Evolutionary conservation across 257 asterid genomes (phyloP).

Genomic region (Gardenia jasminoides): DNA sequence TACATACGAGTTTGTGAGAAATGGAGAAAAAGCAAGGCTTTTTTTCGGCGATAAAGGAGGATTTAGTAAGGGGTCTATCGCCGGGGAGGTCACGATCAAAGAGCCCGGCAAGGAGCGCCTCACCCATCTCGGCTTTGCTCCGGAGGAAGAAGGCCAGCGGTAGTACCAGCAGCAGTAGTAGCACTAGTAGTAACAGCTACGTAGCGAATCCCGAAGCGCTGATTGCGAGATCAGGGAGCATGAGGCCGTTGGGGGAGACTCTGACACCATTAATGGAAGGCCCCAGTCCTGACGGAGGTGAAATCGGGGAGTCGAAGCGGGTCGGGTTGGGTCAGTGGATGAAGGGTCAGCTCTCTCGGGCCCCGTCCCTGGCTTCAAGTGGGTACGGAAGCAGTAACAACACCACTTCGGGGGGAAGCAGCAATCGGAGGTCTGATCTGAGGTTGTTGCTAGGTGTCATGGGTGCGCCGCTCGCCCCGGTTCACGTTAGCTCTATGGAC

Average conservation of each 20-base stretch:
- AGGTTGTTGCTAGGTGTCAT: constrained; percentile 86
- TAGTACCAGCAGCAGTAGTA: constrained; percentile 11
- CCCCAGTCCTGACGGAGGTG: constrained; percentile 42
- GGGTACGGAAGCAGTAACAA: constrained; percentile 25
- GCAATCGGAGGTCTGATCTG: constrained; percentile 70
- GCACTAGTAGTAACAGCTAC: constrained; percentile 8
- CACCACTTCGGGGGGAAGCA: constrained; percentile 5
- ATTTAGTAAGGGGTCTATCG: constrained; percentile 82
- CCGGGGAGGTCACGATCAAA: constrained; percentile 77
- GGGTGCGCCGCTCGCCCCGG: constrained; percentile 97
- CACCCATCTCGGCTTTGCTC: constrained; percentile 63
- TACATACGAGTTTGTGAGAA: neutral
- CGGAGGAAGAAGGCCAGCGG: constrained; percentile 51
- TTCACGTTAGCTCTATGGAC: constrained; percentile 74
- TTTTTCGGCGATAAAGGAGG: constrained; percentile 82
- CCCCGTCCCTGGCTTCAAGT: constrained; percentile 47
- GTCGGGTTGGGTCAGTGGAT: constrained; percentile 43
- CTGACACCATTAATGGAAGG: constrained; percentile 47
- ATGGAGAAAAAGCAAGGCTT: constrained; percentile 94
- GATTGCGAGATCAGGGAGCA: constrained; percentile 38
- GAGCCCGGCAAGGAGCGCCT: constrained; percentile 69
- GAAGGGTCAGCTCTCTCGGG: constrained; percentile 36
- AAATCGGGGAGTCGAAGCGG: constrained; percentile 35
- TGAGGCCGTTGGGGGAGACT: constrained; percentile 39
- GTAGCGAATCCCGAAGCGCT: constrained; percentile 28